phyloP scores from a whole-genome alignment of 495 filamentous ascomycete genomes.

The Aspergillus carlsbadensis region DNA sequence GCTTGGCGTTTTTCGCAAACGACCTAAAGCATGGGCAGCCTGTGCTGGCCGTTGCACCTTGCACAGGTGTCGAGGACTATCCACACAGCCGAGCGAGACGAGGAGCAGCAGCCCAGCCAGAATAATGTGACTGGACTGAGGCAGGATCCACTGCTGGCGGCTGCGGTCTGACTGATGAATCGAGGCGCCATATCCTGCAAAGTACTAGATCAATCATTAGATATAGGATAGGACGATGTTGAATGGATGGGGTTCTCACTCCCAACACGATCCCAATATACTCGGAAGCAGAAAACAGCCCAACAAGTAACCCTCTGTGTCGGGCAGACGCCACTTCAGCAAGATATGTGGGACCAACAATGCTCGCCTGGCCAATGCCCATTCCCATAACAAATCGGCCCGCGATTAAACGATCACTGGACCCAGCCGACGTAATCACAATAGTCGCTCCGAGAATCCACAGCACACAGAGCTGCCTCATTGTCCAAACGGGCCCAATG shows the following conservation, averaged over 20 bases:
- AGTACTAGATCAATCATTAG: slow-evolving; percentile 18
- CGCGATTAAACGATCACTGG: slow-evolving; percentile 49
- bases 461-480: slow-evolving; percentile 53
- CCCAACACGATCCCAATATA: no score
- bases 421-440: slow-evolving; percentile 42
- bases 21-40: no score
- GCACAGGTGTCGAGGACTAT: no score
- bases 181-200: slow-evolving; percentile 50
- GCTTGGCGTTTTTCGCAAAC: no score
- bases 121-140: slow-evolving; percentile 59
- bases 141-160: slow-evolving; percentile 51
- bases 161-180: slow-evolving; percentile 48
- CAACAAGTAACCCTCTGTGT: slow-evolving; percentile 47
- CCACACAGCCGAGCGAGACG: no score
- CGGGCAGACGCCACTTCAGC: slow-evolving; percentile 57
- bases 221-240: slow-evolving; percentile 14
- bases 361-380: slow-evolving; percentile 59
- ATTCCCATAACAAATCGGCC: slow-evolving; percentile 61
- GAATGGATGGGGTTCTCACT: no score
- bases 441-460: slow-evolving; percentile 60
- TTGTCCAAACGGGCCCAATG: slow-evolving; percentile 61
- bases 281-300: no score
- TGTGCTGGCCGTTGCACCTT: no score
- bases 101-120: slow-evolving; percentile 37
- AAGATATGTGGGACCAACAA: slow-evolving; percentile 57